Base-by-base conservation (phyloP, 2,329 filamentous ascomycete genomes). In the Penicillium sp. region DNA sequence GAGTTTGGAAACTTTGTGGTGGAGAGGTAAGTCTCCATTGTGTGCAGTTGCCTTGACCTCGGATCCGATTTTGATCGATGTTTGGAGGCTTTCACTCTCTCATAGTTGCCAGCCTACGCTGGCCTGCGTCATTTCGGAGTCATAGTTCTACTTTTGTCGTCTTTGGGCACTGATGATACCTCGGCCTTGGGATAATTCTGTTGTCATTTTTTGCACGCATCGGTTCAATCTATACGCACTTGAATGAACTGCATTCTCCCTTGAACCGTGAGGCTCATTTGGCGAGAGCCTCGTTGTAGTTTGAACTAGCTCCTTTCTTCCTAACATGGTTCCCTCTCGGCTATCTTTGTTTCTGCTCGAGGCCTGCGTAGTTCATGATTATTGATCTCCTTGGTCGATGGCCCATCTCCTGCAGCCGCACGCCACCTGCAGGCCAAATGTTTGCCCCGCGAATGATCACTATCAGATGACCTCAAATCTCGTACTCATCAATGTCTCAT, bases 121-220 rank as follows among this genome's bases (percentile, higher is more conserved):
- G 51, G 33, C 11, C n/a, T 51, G 30, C 13, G 51, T 61, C 59
- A 60, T 69, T 65, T 66, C 57, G 65, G 65, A 64, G 61, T 63
- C 57, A 22, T 52, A 35, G 14, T 46, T 16, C 11, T 25, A 11
- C 19, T n/a, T 64, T 57, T 62, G 33, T 51, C 26, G 35, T 38
- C 62, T 46, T 48, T 30, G 45, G 45, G 16, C 25, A 48, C 59
- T 56, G 48, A 64, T 64, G 59, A 65, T 66, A 65, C 60, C 62
- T 65, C 52, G 49, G 52, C 22, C 22, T 53, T 42, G 22, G 26
- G 25, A 55, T 30, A 26, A 3, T 35, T 22, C 14, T 35, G 19
- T 46, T 46, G 14, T 46, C 16, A 55, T 19, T 33, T 13, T 13
- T 57, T 46, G 48, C 40, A 55, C 16, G 19, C 30, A 53, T 35